Evolutionary conservation across 139 green algal species (phyloP).

Genomic region (Haematococcus sp.): DNA sequence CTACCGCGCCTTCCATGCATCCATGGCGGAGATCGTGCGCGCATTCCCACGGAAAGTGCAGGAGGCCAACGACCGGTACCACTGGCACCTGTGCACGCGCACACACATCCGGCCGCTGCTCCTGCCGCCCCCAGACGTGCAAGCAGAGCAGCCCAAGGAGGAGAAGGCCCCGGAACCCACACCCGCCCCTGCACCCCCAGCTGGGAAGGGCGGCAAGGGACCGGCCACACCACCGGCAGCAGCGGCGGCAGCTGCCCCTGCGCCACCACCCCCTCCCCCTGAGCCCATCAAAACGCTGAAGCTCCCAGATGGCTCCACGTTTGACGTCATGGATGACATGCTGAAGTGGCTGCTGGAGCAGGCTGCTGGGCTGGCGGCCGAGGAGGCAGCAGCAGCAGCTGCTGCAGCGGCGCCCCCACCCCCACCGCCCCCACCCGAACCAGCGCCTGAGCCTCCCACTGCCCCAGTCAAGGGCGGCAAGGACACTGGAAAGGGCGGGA

Average conservation of each 20-base stretch:
- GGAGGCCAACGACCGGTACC: conserved; percentile 11
- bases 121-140: not conserved
- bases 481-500: not conserved
- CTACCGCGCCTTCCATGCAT: conserved; percentile 19
- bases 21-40: conserved; percentile 16
- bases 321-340: conserved; percentile 15
- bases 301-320: conserved; percentile 11
- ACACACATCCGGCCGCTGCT: not conserved
- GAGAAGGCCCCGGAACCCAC: too few relatives aligned
- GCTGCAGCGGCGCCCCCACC: conserved; percentile 6
- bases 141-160: not conserved
- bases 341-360: not conserved
- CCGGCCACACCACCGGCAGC: conserved; percentile 1
- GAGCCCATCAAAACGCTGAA: conserved; percentile 4
- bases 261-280: not conserved
- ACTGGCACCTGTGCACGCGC: conserved; percentile 12
- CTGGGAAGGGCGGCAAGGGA: not conserved
- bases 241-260: not conserved
- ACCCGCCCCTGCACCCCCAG: not conserved
- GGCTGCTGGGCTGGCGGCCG: not conserved
- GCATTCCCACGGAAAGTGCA: conserved; percentile 8
- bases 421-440: not conserved
- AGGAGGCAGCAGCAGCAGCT: not conserved
- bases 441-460: not conserved
- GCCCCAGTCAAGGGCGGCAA: not conserved